Conservation (phyloP, 116 monocot genomes). For the Papilionanthe hybrid region DNA sequence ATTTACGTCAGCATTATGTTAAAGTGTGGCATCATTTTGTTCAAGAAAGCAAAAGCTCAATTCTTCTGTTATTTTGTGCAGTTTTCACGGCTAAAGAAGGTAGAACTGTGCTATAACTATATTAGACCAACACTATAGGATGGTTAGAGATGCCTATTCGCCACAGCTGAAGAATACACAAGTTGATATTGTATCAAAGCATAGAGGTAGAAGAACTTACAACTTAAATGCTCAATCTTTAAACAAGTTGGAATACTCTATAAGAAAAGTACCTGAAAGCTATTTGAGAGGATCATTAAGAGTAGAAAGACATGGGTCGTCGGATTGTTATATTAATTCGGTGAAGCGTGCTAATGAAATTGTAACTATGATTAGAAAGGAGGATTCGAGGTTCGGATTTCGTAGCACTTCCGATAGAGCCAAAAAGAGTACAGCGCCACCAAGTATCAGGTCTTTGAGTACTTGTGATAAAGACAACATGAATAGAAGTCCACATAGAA, state of each 20-base stretch:
- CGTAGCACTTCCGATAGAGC: neutral
- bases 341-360: neutral
- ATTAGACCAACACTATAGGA: too few species aligned
- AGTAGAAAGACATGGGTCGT: neutral
- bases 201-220: neutral
- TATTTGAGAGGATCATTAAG: neutral
- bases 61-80: neutral
- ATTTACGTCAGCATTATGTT: neutral
- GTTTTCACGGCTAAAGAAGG: neutral
- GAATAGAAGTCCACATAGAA: neutral
- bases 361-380: neutral
- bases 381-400: neutral
- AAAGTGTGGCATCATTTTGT: neutral
- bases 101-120: neutral
- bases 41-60: neutral
- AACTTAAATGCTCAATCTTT: neutral
- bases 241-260: neutral
- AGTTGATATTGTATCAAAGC: neutral
- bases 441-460: neutral
- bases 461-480: neutral
- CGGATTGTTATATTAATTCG: neutral
- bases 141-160: neutral
- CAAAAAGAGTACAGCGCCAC: neutral
- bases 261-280: constrained; percentile 2
- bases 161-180: neutral